Evolutionary conservation across 75 land plant genomes (phyloP).

Genomic region (Sequoiadendron giganteum): DNA sequence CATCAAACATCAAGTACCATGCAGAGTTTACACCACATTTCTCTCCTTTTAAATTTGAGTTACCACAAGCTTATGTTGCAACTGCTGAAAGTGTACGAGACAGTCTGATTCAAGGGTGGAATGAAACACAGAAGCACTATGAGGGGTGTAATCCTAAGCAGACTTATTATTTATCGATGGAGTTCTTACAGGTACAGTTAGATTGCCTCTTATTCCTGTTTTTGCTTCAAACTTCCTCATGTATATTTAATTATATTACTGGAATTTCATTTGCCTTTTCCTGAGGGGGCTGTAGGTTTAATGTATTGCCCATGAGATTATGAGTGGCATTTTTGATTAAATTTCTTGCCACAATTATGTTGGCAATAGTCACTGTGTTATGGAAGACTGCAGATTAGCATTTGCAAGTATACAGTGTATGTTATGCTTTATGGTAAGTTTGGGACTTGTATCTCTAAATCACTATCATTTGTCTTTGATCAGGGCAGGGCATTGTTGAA

Average conservation of each 20-base stretch:
- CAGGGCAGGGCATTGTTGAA: slow-evolving; percentile 96
- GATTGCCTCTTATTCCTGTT: not conserved
- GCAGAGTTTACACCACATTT: slow-evolving; percentile 86
- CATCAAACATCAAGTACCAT: slow-evolving; percentile 85
- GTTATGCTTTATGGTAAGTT: not conserved
- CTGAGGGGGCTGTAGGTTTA: not conserved
- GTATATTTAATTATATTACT: not conserved
- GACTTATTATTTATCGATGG: slow-evolving; percentile 97
- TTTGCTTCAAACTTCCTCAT: not conserved
- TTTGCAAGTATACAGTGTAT: not conserved
- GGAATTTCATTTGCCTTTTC: not conserved
- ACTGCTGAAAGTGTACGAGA: slow-evolving; percentile 95
- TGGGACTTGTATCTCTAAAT: not conserved
- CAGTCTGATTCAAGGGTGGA: slow-evolving; percentile 75
- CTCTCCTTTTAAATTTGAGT: slow-evolving; percentile 71
- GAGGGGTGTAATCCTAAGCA: slow-evolving; percentile 79
- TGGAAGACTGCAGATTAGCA: not conserved
- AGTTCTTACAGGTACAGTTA: slow-evolving; percentile 80
- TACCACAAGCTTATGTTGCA: slow-evolving; percentile 81
- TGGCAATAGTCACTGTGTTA: not conserved
- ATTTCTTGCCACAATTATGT: not conserved
- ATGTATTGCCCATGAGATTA: not conserved
- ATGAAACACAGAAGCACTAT: slow-evolving; percentile 72
- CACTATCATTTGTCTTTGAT: slow-evolving; percentile 11
- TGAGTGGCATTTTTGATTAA: not conserved